These are phyloP conservation scores for Pyrenophora teres DNA, from an alignment of 2,329 filamentous ascomycete species.

Conservation along the genomic window DNA sequence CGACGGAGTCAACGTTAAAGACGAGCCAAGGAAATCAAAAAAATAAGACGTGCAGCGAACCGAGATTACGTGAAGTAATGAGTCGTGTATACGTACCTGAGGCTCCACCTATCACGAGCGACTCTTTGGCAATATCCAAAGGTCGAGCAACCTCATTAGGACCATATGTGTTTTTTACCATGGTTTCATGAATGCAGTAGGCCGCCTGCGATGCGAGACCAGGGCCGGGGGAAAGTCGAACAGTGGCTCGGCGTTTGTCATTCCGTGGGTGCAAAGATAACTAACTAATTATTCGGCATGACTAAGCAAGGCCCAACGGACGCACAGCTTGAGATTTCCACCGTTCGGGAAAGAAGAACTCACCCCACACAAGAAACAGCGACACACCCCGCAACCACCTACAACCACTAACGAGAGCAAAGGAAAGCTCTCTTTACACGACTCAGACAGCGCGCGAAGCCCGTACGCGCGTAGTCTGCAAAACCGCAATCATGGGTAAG, in stretches of 20 bases:
- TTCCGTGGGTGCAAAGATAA: constrained; percentile 13
- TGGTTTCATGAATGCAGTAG: constrained; percentile 23
- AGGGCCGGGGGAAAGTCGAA: neutral
- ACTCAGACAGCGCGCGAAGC: constrained; percentile 43
- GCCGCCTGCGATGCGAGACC: constrained; percentile 1
- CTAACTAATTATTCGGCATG: constrained; percentile 12
- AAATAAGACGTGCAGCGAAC: neutral
- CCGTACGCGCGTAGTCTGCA: constrained; percentile 45
- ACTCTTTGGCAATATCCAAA: constrained; percentile 31
- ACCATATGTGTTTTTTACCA: constrained; percentile 31
- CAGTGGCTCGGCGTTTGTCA: constrained; percentile 9
- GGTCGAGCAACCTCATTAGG: constrained; percentile 34
- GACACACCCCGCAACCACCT: constrained; percentile 30
- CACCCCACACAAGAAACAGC: constrained; percentile 27
- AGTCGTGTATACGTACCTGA: constrained; percentile 32
- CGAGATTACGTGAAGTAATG: constrained; percentile 1
- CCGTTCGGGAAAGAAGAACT: constrained; percentile 17
- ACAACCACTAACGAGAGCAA: constrained; percentile 35
- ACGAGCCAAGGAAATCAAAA: neutral
- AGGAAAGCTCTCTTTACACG: constrained; percentile 33
- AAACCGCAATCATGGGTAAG: constrained; percentile 65
- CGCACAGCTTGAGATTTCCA: constrained; percentile 32
- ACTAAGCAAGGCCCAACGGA: constrained; percentile 28
- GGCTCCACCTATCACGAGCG: constrained; percentile 33
- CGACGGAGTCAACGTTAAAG: neutral